A percentile compares a stretch with the other conserved stretches of the same genome.
These are phyloP conservation scores for Pistacia atlantica DNA, from an alignment of 345 rosid species.

Conservation along the genomic window DNA sequence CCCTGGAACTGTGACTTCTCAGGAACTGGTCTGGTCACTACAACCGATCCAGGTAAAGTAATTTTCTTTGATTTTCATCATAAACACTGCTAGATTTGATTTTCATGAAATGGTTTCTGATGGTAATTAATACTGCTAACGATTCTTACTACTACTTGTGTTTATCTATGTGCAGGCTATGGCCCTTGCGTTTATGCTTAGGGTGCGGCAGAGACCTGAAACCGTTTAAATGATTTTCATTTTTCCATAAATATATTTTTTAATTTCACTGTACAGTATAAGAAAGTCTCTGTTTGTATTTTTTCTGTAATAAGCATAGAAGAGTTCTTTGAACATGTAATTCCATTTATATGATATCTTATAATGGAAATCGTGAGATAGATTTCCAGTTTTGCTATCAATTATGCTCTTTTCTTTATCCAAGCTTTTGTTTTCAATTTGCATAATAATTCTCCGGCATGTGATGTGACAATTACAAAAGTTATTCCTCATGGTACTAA, in stretches of 20 bases:
- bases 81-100: not conserved
- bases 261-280: not conserved
- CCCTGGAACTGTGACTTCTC: slow-evolving; percentile 48
- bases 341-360: too few species aligned
- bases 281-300: too few species aligned
- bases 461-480: too few species aligned
- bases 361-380: too few species aligned
- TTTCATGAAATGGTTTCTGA: too few species aligned
- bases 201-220: not conserved
- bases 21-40: slow-evolving; percentile 20
- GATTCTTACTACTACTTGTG: not conserved
- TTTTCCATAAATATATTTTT: not conserved
- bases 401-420: too few species aligned
- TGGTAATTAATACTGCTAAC: not conserved
- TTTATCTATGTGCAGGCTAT: slow-evolving; percentile 15
- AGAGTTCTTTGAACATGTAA: too few species aligned
- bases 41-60: slow-evolving; percentile 31
- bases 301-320: too few species aligned
- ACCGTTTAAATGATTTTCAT: not conserved
- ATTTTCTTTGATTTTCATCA: not conserved
- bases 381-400: too few species aligned
- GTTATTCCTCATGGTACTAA: too few species aligned
- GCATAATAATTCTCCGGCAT: too few species aligned
- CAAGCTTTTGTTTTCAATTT: too few species aligned
- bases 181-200: slow-evolving; percentile 7